A percentile compares a stretch with the other conserved stretches of the same genome.
Evolutionary conservation across 306 rosid species (phyloP).

Genomic region (Medicago ruthenica): DNA sequence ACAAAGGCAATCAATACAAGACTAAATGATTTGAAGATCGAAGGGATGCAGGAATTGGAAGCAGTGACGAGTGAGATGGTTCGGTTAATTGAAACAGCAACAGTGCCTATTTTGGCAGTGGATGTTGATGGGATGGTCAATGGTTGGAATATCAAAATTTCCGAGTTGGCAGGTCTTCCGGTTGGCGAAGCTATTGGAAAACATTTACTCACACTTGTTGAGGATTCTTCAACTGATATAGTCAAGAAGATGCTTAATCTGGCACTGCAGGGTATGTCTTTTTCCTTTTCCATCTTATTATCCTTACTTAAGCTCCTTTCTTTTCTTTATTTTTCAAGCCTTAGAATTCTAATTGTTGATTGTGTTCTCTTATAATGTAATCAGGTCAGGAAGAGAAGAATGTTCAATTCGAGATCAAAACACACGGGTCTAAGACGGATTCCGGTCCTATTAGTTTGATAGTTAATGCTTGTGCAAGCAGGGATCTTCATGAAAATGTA

Average conservation of each 20-base stretch:
- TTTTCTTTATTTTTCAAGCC: constrained; percentile 23
- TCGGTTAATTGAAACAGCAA: constrained; percentile 90
- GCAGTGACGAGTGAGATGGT: constrained; percentile 96
- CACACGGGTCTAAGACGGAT: constrained; percentile 67
- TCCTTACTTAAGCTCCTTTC: background rate
- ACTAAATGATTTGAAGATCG: constrained; percentile 72
- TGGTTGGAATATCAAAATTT: constrained; percentile 90
- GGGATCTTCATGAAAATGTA: constrained; percentile 76
- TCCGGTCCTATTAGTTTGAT: constrained; percentile 79
- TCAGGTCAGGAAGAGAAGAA: constrained; percentile 93
- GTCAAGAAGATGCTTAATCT: constrained; percentile 74
- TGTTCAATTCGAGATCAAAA: constrained; percentile 89
- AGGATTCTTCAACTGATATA: constrained; percentile 68
- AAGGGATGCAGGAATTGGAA: constrained; percentile 92
- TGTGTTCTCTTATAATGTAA: constrained; percentile 44
- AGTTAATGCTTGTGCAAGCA: constrained; percentile 95
- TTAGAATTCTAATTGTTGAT: constrained; percentile 28
- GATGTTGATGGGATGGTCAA: constrained; percentile 81
- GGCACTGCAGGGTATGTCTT: constrained; percentile 74
- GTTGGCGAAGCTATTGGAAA: constrained; percentile 84
- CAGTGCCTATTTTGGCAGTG: constrained; percentile 93
- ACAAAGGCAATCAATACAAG: constrained; percentile 58
- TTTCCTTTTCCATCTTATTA: constrained; percentile 12
- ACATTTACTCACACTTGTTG: constrained; percentile 80
- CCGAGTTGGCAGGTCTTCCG: constrained; percentile 90